A percentile compares a stretch with the other conserved stretches of the same genome.
phyloP scores from a whole-genome alignment of 768 basidiomycete genomes.

The Lactarius sp. region DNA sequence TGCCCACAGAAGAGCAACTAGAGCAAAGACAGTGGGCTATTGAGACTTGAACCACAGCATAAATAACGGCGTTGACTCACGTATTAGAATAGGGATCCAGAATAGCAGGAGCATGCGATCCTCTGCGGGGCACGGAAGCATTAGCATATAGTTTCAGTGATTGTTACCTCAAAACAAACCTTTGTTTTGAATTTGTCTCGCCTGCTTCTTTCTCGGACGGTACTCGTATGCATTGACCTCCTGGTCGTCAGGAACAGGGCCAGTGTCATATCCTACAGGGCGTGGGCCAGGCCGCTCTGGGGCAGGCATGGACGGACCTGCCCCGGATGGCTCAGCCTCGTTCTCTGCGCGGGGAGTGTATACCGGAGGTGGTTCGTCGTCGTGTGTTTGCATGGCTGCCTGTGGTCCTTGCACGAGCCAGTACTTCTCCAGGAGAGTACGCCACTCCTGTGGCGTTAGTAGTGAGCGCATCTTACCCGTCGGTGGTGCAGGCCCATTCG shows the following conservation, averaged over 20 bases:
- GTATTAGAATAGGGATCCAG: conserved; percentile 79
- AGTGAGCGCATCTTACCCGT: conserved; percentile 34
- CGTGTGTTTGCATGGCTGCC: conserved; percentile 28
- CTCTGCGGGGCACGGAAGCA: conserved; percentile 39
- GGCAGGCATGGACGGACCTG: conserved; percentile 26
- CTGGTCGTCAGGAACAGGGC: conserved; percentile 48
- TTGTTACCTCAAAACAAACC: conserved; percentile 41
- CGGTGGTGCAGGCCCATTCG: conserved; percentile 14
- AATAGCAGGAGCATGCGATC: conserved; percentile 82
- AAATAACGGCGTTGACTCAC: conserved; percentile 43
- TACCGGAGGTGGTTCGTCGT: conserved; percentile 62
- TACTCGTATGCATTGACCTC: conserved; percentile 69
- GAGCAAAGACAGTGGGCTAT: neutral
- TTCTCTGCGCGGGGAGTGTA: conserved; percentile 55
- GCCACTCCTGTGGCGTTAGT: conserved; percentile 50
- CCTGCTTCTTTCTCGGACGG: conserved; percentile 43
- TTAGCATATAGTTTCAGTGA: neutral
- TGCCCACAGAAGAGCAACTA: conserved; percentile 36
- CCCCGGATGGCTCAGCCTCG: conserved; percentile 26
- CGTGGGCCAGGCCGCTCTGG: conserved; percentile 32
- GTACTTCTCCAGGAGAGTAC: conserved; percentile 74
- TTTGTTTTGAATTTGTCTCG: conserved; percentile 56
- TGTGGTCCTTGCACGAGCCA: conserved; percentile 45
- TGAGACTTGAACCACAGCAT: neutral
- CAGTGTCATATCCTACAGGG: conserved; percentile 42